Base-by-base conservation (phyloP, 345 rosid genomes). In the Gossypium stocksii region DNA sequence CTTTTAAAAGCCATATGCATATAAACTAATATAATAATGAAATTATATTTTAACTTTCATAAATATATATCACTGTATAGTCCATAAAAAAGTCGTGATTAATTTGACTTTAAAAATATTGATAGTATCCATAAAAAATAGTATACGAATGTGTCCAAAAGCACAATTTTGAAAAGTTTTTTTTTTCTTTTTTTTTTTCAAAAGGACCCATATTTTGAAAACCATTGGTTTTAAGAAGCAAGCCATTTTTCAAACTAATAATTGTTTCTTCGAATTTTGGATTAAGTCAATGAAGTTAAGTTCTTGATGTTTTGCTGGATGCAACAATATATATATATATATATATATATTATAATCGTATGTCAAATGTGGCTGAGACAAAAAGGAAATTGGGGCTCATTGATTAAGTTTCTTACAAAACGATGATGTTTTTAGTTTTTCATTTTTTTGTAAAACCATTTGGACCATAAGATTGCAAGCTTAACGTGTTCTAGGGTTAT, bases 251-350 rank as follows among this genome's bases (percentile, higher is more conserved):
- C 9, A n/a, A 70, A 48, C 52, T 34, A 74, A 52, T 78, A 51
- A 78, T 74, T 74, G 60, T 66, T 45, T 56, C 27, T n/a, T 23
- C 53, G 66, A 62, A 15, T 3, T n/a, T 5, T 51, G 17, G 41
- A 56, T 22, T 9, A 61, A 79, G 75, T 79, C 81, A 79, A 74
- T 53, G 60, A 58, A 66, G 45, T 66, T 59, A 27, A 64, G 78
- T 34, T 64, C 53, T 25, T 79, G 74, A 71, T 43, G n/a, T 69
- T 75, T 74, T 70, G 59, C 44, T 70, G 10, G 51, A 57, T 22
- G 13, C 56, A 22, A 57, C 73, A 70, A 57, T 72, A 25, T 72
- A 75, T 57, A 29, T 27, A 23, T 1, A 23, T 23, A 23, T 25
- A 2, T 3, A 3, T 29, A 29, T 29, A 25, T 27, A 27, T 34